These are phyloP conservation scores for Polytrichum formosum DNA, from an alignment of 225 moss, liverwort and hornwort species.

Conservation along the genomic window DNA sequence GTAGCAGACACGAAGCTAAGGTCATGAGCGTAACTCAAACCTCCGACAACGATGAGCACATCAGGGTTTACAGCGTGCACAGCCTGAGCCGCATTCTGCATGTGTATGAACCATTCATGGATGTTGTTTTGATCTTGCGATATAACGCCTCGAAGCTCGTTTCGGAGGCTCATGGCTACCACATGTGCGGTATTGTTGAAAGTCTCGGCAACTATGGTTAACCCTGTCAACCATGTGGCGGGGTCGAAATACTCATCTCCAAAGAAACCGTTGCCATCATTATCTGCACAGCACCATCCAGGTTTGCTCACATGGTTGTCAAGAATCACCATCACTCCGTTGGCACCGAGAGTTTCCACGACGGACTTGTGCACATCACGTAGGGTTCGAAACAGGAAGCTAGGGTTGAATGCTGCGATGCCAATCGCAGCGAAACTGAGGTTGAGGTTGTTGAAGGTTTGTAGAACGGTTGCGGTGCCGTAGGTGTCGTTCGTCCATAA, in stretches of 20 bases:
- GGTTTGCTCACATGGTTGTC: conserved; percentile 75
- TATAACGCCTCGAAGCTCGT: conserved; percentile 51
- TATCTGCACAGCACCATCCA: conserved; percentile 47
- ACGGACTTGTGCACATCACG: conserved; percentile 39
- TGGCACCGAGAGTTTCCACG: conserved; percentile 29
- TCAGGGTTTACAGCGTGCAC: conserved; percentile 42
- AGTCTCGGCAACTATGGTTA: conserved; percentile 36
- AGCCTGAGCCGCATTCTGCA: conserved; percentile 37
- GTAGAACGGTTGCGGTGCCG: conserved; percentile 23
- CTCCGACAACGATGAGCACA: conserved; percentile 46
- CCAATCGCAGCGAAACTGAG: conserved; percentile 13
- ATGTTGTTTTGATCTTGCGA: conserved; percentile 18
- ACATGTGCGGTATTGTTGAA: conserved; percentile 33
- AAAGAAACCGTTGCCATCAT: conserved; percentile 70
- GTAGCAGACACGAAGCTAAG: conserved; percentile 34
- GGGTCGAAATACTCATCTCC: conserved; percentile 60
- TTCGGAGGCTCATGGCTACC: conserved; percentile 50
- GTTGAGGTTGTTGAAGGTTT: conserved; percentile 26
- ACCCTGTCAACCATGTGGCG: conserved; percentile 43
- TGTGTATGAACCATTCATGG: conserved; percentile 34
- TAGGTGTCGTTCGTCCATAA: conserved; percentile 53
- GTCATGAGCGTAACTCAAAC: conserved; percentile 43
- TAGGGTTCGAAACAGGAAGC: conserved; percentile 24
- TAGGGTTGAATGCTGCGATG: conserved; percentile 23
- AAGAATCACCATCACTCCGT: conserved; percentile 47